Percentiles rank a stretch among this genome's conserved stretches.
Evolutionary conservation across 1,284 basidiomycete genomes (phyloP).

Genomic region (Thecaphora thlaspeos): DNA sequence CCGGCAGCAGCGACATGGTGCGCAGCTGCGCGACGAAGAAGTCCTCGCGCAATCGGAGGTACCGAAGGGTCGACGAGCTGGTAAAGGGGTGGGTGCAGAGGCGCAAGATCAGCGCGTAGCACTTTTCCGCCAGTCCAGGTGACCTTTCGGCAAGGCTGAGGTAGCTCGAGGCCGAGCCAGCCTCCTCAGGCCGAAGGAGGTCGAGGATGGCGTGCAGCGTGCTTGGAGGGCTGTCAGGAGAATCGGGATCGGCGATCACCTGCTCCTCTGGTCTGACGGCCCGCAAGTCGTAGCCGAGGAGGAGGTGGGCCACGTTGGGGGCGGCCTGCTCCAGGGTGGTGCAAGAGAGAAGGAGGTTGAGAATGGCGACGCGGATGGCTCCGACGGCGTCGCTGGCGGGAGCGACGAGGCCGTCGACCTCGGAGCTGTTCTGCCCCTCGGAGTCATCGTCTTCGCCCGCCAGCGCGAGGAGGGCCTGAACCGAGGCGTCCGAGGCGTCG

Average conservation of each 20-base stretch:
- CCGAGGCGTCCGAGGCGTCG: slow-evolving; percentile 32
- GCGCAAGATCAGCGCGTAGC: slow-evolving; percentile 79
- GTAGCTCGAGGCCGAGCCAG: slow-evolving; percentile 12
- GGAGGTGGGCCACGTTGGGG: slow-evolving; percentile 85
- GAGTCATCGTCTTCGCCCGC: slow-evolving; percentile 66
- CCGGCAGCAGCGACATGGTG: slow-evolving; percentile 63
- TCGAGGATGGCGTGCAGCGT: slow-evolving; percentile 73
- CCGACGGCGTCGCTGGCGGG: slow-evolving; percentile 63
- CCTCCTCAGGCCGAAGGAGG: slow-evolving; percentile 23
- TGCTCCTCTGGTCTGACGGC: slow-evolving; percentile 61
- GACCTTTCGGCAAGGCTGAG: slow-evolving; percentile 36
- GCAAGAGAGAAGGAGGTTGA: slow-evolving; percentile 80
- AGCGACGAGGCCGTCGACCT: slow-evolving; percentile 61
- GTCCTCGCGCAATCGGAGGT: slow-evolving; percentile 81
- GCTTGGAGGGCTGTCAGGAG: slow-evolving; percentile 58
- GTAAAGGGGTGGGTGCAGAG: slow-evolving; percentile 83
- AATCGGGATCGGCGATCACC: slow-evolving; percentile 61
- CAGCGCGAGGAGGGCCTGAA: slow-evolving; percentile 51
- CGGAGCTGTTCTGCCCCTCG: slow-evolving; percentile 65
- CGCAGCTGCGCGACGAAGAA: slow-evolving; percentile 84
- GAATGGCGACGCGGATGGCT: slow-evolving; percentile 73
- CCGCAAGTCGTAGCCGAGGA: slow-evolving; percentile 72
- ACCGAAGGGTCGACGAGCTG: slow-evolving; percentile 77
- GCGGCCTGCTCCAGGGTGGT: slow-evolving; percentile 69
- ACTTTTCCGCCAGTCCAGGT: slow-evolving; percentile 80